A percentile compares a stretch with the other conserved stretches of the same genome.
Conservation (phyloP, 2,329 filamentous ascomycete species). For the Cladosporium sp. region DNA sequence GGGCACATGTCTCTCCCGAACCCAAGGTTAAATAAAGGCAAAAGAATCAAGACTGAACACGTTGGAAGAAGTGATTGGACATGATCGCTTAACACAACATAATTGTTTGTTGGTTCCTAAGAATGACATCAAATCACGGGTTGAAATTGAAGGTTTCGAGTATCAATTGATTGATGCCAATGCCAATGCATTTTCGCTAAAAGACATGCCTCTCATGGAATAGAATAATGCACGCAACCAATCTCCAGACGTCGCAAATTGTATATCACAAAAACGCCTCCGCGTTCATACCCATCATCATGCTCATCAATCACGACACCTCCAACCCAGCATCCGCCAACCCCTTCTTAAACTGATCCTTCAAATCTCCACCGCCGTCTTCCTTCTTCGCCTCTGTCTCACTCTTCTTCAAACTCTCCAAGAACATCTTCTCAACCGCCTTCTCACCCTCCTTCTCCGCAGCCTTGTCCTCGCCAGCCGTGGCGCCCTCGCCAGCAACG, state of each 20-base stretch:
- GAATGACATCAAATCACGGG: too few relatives aligned
- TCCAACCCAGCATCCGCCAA: conserved; percentile 47
- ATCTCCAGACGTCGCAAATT: background rate
- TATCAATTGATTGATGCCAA: background rate
- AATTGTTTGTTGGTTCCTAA: too few relatives aligned
- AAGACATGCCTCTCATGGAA: background rate
- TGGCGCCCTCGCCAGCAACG: conserved; percentile 62
- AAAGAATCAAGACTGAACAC: background rate
- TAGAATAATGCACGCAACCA: background rate
- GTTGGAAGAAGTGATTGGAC: background rate
- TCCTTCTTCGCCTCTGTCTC: conserved; percentile 28
- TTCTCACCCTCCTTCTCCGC: conserved; percentile 44
- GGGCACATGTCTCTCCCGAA: background rate
- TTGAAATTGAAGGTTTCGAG: background rate
- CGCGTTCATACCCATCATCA: background rate
- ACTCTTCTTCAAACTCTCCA: conserved; percentile 30
- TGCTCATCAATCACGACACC: conserved; percentile 27
- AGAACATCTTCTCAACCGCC: conserved; percentile 45
- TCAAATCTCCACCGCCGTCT: conserved; percentile 38
- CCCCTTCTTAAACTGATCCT: conserved; percentile 45
- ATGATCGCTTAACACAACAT: background rate
- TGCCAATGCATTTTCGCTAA: background rate
- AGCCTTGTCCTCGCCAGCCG: conserved; percentile 42
- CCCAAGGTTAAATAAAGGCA: background rate
- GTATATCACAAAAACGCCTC: background rate